Percentiles rank a stretch among this genome's conserved stretches.
phyloP scores from a whole-genome alignment of 2,329 filamentous ascomycete species.

The Fusarium chaquense region DNA sequence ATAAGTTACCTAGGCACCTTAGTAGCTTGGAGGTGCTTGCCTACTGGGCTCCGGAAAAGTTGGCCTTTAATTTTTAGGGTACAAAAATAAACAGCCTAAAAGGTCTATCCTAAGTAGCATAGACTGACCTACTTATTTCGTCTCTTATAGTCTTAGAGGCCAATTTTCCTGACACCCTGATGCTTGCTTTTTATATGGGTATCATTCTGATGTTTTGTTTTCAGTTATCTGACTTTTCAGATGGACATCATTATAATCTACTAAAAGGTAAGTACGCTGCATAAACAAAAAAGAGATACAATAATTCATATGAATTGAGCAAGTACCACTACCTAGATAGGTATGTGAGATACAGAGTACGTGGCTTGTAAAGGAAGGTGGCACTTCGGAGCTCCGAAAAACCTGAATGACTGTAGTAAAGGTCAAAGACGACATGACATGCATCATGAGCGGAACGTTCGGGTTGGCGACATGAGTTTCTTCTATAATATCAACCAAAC shows the following conservation, averaged over 20 bases:
- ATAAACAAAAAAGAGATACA: not conserved
- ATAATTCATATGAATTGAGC: not conserved
- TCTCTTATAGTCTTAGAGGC: too few species aligned
- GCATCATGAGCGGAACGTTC: not conserved
- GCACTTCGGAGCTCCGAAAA: slow-evolving; percentile 5
- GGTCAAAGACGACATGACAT: not conserved
- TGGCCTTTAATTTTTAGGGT: too few species aligned
- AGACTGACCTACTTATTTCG: too few species aligned
- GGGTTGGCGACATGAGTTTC: not conserved
- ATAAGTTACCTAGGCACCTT: not conserved
- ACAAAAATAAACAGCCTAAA: too few species aligned
- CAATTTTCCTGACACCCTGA: too few species aligned
- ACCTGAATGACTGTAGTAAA: not conserved
- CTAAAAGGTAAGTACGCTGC: too few species aligned
- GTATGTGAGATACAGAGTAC: not conserved
- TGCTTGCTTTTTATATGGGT: not conserved
- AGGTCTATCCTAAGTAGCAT: too few species aligned
- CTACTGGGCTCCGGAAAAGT: too few species aligned
- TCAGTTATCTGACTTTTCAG: not conserved
- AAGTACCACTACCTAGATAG: not conserved
- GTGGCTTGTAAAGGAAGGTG: not conserved
- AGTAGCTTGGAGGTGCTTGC: slow-evolving; percentile 3
- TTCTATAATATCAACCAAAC: not conserved
- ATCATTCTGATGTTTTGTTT: not conserved
- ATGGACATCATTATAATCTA: not conserved